These are phyloP conservation scores for Chrysoporthe puriensis DNA, from an alignment of 2,329 filamentous ascomycete genomes.

Conservation along the genomic window DNA sequence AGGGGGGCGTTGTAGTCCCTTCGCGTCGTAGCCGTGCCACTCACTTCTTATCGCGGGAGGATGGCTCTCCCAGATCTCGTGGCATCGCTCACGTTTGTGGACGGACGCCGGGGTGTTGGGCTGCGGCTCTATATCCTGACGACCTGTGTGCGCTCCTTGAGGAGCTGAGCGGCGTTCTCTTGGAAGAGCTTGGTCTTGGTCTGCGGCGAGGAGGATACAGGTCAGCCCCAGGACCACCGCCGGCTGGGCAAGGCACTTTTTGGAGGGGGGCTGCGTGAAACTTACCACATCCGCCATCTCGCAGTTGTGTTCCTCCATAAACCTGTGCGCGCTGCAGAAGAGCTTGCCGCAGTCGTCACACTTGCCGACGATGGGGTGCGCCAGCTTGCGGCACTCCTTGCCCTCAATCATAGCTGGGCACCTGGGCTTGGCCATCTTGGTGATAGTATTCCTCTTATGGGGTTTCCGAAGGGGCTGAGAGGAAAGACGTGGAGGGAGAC, in stretches of 20 bases:
- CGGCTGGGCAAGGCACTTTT: too few species aligned
- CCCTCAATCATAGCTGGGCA: constrained; percentile 85
- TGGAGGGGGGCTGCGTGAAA: constrained; percentile 38
- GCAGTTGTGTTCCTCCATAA: constrained; percentile 95
- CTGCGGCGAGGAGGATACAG: constrained; percentile 41
- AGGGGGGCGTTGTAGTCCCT: not conserved
- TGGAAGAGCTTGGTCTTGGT: constrained; percentile 98
- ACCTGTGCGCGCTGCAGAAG: constrained; percentile 92
- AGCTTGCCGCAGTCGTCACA: constrained; percentile 93
- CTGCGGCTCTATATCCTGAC: constrained; percentile 61
- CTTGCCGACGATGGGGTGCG: constrained; percentile 93
- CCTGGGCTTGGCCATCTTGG: constrained; percentile 70
- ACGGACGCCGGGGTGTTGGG: not conserved
- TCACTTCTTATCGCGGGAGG: too few species aligned
- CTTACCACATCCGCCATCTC: constrained; percentile 84
- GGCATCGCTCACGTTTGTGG: not conserved
- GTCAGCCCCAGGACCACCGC: constrained; percentile 10
- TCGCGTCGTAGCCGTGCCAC: too few species aligned
- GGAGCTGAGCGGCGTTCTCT: constrained; percentile 88
- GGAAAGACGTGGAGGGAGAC: not conserved
- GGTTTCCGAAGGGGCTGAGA: not conserved
- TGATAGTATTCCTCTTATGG: not conserved
- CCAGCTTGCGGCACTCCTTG: constrained; percentile 63
- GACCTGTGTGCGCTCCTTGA: constrained; percentile 89
- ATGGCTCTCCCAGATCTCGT: not conserved